Percentiles rank a stretch among this genome's conserved stretches.
Evolutionary conservation across 2,329 filamentous ascomycete species (phyloP).

Genomic region (Trichoderma oligosporum): DNA sequence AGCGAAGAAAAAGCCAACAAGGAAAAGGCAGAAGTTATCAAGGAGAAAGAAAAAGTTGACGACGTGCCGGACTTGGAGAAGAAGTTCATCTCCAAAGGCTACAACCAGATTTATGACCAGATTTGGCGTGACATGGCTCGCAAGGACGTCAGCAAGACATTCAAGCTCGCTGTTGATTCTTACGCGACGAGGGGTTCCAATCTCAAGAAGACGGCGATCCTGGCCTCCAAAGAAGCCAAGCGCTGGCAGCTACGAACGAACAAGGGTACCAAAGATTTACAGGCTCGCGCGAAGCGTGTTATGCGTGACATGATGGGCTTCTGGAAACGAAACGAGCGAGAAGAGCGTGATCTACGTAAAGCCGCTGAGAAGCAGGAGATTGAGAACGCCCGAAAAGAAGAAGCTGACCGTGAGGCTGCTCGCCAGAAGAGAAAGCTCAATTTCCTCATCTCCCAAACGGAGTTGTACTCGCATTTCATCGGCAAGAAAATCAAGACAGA

Average conservation of each 20-base stretch:
- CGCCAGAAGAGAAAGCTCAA: constrained; percentile 98
- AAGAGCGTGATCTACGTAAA: constrained; percentile 91
- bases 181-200: constrained; percentile 89
- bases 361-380: constrained; percentile 93
- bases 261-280: constrained; percentile 96
- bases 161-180: constrained; percentile 81
- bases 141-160: constrained; percentile 91
- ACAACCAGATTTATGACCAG: constrained; percentile 95
- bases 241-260: constrained; percentile 97
- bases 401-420: constrained; percentile 95
- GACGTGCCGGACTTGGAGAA: constrained; percentile 55
- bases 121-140: constrained; percentile 94
- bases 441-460: constrained; percentile 97
- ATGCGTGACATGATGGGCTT: constrained; percentile 99
- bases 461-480: constrained; percentile 98
- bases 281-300: constrained; percentile 91
- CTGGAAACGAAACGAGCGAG: constrained; percentile 98
- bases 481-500: constrained; percentile 99
- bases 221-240: constrained; percentile 95
- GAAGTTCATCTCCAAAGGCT: constrained; percentile 82
- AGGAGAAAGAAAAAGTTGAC: constrained; percentile 51
- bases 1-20: constrained; percentile 39
- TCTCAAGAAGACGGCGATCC: constrained; percentile 91
- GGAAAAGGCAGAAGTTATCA: constrained; percentile 48
- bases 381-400: constrained; percentile 92